Conservation (phyloP, 305 asterid genomes). For the Coffea humblotiana region DNA sequence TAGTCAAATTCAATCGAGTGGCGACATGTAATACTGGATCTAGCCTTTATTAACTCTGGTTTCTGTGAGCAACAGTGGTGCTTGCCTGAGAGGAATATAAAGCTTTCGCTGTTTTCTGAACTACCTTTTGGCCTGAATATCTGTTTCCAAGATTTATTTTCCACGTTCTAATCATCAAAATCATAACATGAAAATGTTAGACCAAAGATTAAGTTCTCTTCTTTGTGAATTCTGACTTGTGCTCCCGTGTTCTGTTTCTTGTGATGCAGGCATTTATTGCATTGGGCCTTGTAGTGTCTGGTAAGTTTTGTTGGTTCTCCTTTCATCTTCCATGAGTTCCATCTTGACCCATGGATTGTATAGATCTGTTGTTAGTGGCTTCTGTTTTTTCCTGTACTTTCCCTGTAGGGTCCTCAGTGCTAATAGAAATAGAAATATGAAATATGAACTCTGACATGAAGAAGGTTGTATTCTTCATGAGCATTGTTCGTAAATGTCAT, state of each 20-base stretch:
- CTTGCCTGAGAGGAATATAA: not conserved
- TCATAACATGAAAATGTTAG: too few species aligned
- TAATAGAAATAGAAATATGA: not conserved
- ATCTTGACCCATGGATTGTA: not conserved
- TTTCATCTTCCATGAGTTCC: not conserved
- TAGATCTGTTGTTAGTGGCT: not conserved
- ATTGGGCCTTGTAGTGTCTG: slow-evolving; percentile 76
- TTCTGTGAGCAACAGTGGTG: not conserved
- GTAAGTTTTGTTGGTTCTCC: slow-evolving; percentile 42
- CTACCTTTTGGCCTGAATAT: not conserved
- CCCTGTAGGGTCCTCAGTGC: too few species aligned
- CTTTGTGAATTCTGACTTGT: slow-evolving; percentile 12
- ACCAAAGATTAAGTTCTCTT: not conserved
- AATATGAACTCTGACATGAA: not conserved
- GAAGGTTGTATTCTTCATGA: not conserved
- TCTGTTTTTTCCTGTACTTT: not conserved
- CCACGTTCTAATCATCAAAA: not conserved
- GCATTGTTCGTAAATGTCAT: not conserved
- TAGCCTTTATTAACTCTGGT: not conserved
- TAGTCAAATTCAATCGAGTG: too few species aligned
- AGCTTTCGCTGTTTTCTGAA: slow-evolving; percentile 1
- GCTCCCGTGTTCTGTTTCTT: slow-evolving; percentile 8
- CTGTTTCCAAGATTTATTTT: not conserved
- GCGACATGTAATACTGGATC: not conserved
- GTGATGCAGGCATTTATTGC: slow-evolving; percentile 69